Evolutionary conservation across 129 eudicot genomes (phyloP), one percentile per base, ranked within the genome.

Genomic region (Pittosporum tobira): DNA sequence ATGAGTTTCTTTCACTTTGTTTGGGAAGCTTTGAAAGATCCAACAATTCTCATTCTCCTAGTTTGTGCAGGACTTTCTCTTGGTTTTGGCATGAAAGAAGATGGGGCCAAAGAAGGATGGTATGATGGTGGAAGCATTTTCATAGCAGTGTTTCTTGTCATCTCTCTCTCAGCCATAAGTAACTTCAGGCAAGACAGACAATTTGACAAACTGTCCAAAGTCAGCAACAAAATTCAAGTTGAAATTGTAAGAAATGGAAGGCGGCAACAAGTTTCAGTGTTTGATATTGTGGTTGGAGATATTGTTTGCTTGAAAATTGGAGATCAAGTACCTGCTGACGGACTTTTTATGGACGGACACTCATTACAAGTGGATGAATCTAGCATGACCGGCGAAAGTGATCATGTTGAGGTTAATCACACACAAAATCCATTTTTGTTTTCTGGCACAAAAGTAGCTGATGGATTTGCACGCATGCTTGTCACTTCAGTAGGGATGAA

Each of bases 271-370:
- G 27, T 71, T 15, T 56, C 71, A 1, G 51, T 64, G 5, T 71
- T 64, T 8, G 76, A 71, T 16, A 42, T 63, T 23, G 65, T 71
- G n/a, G 76, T 57, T 30, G 66, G 76, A 29, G 71, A 71, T 25
- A 51, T 71, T 49, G 71, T 71, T 34, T 63, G 51, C 48, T 47
- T 71, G 60, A 71, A 64, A 61, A 71, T 49, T 8, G 76, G 76
- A 5, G 76, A 71, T 64, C 76, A 71, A 36, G 57, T 71, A 14
- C 71, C 76, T 4, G 76, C 76, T 30, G 72, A 73, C 31, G 77
- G 77, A 12, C 31, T 73, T 11, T 52, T 58, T 62, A 2, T 65
- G 5, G 68, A 59, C 3, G 77, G 77, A 12, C 57, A 73, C 51
- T 65, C 77, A 2, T 48, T 73, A 23, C 61, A 12, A 16, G 62